Percentiles rank a stretch among this genome's conserved stretches.
Evolutionary conservation across 2,329 filamentous ascomycete species (phyloP).

Genomic region (Nemania sp.): DNA sequence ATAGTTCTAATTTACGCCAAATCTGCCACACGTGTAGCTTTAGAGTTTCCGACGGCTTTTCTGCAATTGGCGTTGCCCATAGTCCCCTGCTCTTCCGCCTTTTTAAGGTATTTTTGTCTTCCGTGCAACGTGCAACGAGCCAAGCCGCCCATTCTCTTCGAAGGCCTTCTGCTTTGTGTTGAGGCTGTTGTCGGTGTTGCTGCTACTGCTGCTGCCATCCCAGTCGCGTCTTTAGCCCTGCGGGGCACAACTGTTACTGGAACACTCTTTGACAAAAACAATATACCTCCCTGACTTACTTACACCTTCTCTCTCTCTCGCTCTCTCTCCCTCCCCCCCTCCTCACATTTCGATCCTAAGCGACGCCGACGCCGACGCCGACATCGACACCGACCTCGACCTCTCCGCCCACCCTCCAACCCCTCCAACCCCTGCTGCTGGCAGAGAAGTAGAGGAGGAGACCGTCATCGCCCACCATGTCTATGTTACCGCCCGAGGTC

Average conservation of each 20-base stretch:
- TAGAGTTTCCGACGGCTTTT: no score
- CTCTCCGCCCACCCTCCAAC: not conserved
- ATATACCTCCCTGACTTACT: slow-evolving; percentile 9
- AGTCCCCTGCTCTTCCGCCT: not conserved
- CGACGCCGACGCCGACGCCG: not conserved
- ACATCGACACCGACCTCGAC: not conserved
- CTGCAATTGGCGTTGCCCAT: not conserved
- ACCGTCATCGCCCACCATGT: slow-evolving; percentile 67
- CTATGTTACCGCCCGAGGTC: slow-evolving; percentile 85
- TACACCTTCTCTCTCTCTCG: slow-evolving; percentile 5
- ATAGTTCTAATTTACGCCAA: not conserved
- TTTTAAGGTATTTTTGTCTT: no score
- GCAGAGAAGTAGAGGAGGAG: slow-evolving; percentile 27
- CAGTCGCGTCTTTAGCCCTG: slow-evolving; percentile 40
- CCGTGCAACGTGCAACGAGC: not conserved
- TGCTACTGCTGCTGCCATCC: slow-evolving; percentile 13
- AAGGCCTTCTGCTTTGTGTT: slow-evolving; percentile 3
- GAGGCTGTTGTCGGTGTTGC: not conserved
- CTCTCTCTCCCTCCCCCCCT: not conserved
- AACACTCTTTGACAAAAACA: slow-evolving; percentile 5
- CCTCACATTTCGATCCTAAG: not conserved
- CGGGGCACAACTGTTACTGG: slow-evolving; percentile 33
- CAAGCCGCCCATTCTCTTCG: not conserved
- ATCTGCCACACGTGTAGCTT: no score
- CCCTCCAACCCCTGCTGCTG: slow-evolving; percentile 18